Base-by-base conservation (phyloP, 768 basidiomycete genomes). In the Hericium erinaceus region DNA sequence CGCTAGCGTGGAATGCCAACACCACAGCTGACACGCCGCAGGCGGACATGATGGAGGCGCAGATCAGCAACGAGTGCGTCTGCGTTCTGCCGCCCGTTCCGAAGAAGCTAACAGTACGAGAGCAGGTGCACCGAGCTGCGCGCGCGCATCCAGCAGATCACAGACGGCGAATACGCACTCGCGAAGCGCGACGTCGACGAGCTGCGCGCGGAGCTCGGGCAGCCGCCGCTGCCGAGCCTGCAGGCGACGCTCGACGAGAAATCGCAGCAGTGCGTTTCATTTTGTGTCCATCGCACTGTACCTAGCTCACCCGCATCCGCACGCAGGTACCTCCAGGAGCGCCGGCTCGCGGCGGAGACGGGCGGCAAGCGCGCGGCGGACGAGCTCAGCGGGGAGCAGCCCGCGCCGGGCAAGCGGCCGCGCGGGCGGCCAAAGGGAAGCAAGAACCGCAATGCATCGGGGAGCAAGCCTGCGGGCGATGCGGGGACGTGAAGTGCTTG, bases 171-270 rank as follows among this genome's bases (percentile, higher is more conserved):
- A 61, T 92, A 92, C 65, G 75, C 85, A 13, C 68, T 72, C 8
- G 84, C 89, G 4, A 92, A 92, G 68, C 70, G 70, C 28, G 89
- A 92, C 60, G 90, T 92, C 50, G 90, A 92, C 66, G 73, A 79
- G 54, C 74, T 92, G 48, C 80, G 90, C 41, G 74, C 75, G 54
- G 89, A 92, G 66, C 81, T 92, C 7, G 90, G 89, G 0, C 85
- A 92, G 63, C 72, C 80, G 0, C 83, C 90, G 2, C 69, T 91
- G 12, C 89, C 88, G 2, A 84, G 78, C 64, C 64, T 92, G 48
- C 88, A 92, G 63, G 73, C 74, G 37, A 88, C 82, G 33, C 70
- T 92, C 39, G 89, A 92, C 49, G 90, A 91, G 64, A 88, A 78
- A 67, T 71, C 74, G 28, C 70, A 74, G 13, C 73, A 76, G 79